phyloP scores from a whole-genome alignment of 768 basidiomycete species.

The Lentinula sp. region DNA sequence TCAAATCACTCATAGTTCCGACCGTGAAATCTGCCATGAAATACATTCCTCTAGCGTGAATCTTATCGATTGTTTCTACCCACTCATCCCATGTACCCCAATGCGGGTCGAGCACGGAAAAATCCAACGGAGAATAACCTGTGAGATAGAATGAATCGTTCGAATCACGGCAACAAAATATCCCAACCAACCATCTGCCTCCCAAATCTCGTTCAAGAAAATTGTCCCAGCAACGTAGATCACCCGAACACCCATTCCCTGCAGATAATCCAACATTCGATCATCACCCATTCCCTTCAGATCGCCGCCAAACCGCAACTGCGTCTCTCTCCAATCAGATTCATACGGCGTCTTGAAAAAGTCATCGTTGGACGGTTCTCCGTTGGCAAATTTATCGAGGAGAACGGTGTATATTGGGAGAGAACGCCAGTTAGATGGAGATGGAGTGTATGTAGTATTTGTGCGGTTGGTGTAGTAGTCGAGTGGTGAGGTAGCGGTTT shows the following conservation, averaged over 20 bases:
- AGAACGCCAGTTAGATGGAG: slow-evolving; percentile 82
- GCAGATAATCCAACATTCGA: slow-evolving; percentile 75
- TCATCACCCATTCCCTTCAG: slow-evolving; percentile 62
- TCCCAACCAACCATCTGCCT: slow-evolving; percentile 77
- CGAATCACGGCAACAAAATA: not conserved
- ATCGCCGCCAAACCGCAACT: slow-evolving; percentile 87
- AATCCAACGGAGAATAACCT: slow-evolving; percentile 94
- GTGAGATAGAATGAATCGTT: not conserved
- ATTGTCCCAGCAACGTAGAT: slow-evolving; percentile 92
- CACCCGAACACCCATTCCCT: slow-evolving; percentile 80
- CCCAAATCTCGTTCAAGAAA: slow-evolving; percentile 96
- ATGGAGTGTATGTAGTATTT: slow-evolving; percentile 66
- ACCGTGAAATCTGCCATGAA: slow-evolving; percentile 92
- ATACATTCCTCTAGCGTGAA: slow-evolving; percentile 85
- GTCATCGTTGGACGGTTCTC: slow-evolving; percentile 89
- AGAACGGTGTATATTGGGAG: slow-evolving; percentile 78
- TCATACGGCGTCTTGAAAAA: slow-evolving; percentile 78
- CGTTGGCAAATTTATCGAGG: slow-evolving; percentile 92
- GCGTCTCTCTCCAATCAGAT: slow-evolving; percentile 82
- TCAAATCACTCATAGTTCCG: slow-evolving; percentile 84
- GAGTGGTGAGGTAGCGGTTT: slow-evolving; percentile 58
- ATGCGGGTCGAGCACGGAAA: slow-evolving; percentile 86
- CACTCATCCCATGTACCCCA: slow-evolving; percentile 85
- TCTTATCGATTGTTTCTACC: slow-evolving; percentile 63
- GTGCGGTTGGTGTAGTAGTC: slow-evolving; percentile 60